These are phyloP conservation scores for Kodamaea neixiangensis DNA, from an alignment of 805 yeast species.

Conservation along the genomic window DNA sequence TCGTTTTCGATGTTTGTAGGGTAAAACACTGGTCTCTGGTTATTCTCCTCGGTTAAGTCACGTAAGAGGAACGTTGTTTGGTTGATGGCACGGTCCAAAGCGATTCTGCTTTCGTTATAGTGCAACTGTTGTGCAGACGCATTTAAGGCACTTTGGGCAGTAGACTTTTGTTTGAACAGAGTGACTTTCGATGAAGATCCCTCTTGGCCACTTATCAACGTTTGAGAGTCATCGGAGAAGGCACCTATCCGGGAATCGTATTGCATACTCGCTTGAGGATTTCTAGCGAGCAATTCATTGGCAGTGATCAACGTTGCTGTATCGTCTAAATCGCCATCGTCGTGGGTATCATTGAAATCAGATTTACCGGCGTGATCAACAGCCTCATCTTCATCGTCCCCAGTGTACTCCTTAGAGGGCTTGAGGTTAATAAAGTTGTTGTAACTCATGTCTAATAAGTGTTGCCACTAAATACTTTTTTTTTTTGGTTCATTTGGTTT, in stretches of 20 bases:
- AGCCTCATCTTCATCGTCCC: background rate
- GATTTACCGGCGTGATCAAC: background rate
- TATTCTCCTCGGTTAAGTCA: conserved; percentile 58
- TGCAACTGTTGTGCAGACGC: conserved; percentile 71
- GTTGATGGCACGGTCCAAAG: conserved; percentile 62
- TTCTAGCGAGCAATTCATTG: conserved; percentile 8
- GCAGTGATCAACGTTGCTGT: conserved; percentile 14
- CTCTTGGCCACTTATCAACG: conserved; percentile 8
- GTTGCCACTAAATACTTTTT: conserved; percentile 6
- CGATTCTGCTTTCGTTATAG: conserved; percentile 70
- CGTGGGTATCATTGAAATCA: background rate
- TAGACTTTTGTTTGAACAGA: background rate
- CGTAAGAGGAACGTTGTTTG: conserved; percentile 51
- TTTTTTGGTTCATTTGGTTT: background rate
- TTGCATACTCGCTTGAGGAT: conserved; percentile 9
- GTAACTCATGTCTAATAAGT: background rate
- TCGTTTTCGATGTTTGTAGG: conserved; percentile 48
- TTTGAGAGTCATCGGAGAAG: conserved; percentile 8
- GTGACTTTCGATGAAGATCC: conserved; percentile 5
- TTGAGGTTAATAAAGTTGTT: conserved; percentile 6
- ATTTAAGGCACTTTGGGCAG: conserved; percentile 25
- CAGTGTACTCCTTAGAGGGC: background rate
- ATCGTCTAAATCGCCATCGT: conserved; percentile 13
- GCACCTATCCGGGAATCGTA: conserved; percentile 6
- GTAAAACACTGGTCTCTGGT: conserved; percentile 59